These are phyloP conservation scores for Petunia axillaris DNA, from an alignment of 257 asterid species.

Conservation along the genomic window DNA sequence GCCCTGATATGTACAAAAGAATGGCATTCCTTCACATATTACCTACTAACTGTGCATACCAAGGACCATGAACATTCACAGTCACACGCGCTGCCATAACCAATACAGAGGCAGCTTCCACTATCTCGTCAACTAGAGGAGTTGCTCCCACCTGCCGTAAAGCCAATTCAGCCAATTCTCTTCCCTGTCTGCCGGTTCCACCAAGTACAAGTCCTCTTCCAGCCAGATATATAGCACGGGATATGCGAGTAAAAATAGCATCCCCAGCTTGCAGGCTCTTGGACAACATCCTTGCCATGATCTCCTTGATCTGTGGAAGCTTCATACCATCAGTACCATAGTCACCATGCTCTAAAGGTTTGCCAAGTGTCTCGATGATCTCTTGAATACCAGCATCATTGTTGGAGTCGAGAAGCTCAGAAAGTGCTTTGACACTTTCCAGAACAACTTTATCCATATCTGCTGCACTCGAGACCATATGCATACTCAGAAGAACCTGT, in stretches of 20 bases:
- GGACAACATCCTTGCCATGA: slow-evolving; percentile 80
- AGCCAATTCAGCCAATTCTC: slow-evolving; percentile 62
- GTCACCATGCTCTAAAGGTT: slow-evolving; percentile 30
- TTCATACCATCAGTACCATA: slow-evolving; percentile 35
- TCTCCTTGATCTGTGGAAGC: slow-evolving; percentile 54
- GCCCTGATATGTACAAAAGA: slow-evolving; percentile 23
- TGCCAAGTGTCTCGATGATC: slow-evolving; percentile 53
- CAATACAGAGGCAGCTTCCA: slow-evolving; percentile 54
- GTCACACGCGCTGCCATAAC: slow-evolving; percentile 65
- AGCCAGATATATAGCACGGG: slow-evolving; percentile 65
- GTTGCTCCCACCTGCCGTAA: slow-evolving; percentile 78
- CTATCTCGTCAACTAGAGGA: slow-evolving; percentile 52
- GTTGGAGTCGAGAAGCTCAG: slow-evolving; percentile 55
- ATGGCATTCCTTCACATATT: slow-evolving; percentile 35
- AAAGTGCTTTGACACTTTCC: slow-evolving; percentile 51
- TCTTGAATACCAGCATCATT: slow-evolving; percentile 71
- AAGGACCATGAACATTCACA: slow-evolving; percentile 71
- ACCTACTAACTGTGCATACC: slow-evolving; percentile 59
- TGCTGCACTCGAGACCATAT: slow-evolving; percentile 48
- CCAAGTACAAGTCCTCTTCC: slow-evolving; percentile 69
- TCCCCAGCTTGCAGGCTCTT: slow-evolving; percentile 85
- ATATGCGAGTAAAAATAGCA: slow-evolving; percentile 57
- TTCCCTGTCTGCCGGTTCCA: slow-evolving; percentile 56
- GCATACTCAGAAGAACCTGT: slow-evolving; percentile 69
- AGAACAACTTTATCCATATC: slow-evolving; percentile 58